phyloP scores from a whole-genome alignment of 225 moss, liverwort and hornwort species.

The Straminergon stramineum region DNA sequence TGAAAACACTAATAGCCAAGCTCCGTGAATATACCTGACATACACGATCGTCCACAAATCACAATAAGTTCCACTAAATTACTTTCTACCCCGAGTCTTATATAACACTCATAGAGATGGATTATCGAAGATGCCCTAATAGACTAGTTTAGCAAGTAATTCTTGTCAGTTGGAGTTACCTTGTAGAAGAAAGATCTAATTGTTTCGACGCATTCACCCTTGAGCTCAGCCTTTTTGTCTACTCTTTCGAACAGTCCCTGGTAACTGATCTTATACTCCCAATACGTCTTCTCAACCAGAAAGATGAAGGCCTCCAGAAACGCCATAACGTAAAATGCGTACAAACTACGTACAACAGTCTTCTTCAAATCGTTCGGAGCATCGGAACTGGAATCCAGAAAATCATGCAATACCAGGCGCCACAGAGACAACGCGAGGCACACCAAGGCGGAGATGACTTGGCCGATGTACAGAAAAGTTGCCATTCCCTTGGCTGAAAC shows the following conservation, averaged over 20 bases:
- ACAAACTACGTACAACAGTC: conserved; percentile 4
- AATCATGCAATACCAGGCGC: background rate
- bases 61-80: background rate
- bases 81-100: background rate
- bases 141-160: background rate
- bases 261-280: conserved; percentile 39
- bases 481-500: conserved; percentile 20
- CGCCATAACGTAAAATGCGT: conserved; percentile 50
- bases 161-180: conserved; percentile 8
- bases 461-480: conserved; percentile 3
- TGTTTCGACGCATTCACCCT: conserved; percentile 12
- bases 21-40: conserved; percentile 42
- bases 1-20: conserved; percentile 51
- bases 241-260: conserved; percentile 24
- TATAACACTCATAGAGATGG: background rate
- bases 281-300: conserved; percentile 50
- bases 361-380: background rate
- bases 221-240: conserved; percentile 5
- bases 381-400: background rate
- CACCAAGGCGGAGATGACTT: conserved; percentile 17
- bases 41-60: background rate
- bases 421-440: conserved; percentile 25
- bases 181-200: conserved; percentile 62
- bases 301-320: conserved; percentile 54
- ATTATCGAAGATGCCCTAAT: background rate